These are phyloP conservation scores for Ceratobasidium sp. DNA, from an alignment of 1,284 basidiomycete genomes.

Conservation along the genomic window DNA sequence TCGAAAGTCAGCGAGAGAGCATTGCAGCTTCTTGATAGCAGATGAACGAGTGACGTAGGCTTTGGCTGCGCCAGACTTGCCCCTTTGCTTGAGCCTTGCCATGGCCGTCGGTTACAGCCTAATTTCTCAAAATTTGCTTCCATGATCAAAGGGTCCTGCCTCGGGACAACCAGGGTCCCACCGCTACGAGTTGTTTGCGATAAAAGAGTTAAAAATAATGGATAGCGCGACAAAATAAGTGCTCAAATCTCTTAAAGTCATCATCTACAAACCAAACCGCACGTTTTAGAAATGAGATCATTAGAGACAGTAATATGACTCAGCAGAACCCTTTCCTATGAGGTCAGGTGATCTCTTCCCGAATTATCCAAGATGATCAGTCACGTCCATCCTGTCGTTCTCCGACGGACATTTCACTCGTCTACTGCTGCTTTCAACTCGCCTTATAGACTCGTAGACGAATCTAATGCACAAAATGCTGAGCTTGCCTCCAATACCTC, in stretches of 20 bases:
- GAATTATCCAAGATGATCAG: slow-evolving; percentile 23
- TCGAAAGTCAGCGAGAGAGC: slow-evolving; percentile 97
- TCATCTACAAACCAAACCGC: no score
- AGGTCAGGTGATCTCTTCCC: slow-evolving; percentile 18
- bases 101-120: slow-evolving; percentile 61
- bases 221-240: not conserved
- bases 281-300: not conserved
- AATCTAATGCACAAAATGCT: not conserved
- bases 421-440: slow-evolving; percentile 28
- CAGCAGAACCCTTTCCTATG: not conserved
- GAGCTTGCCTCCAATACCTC: not conserved
- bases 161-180: not conserved
- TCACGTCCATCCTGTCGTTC: slow-evolving; percentile 5
- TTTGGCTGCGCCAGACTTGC: slow-evolving; percentile 94
- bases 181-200: no score
- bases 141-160: slow-evolving; percentile 9
- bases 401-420: slow-evolving; percentile 20
- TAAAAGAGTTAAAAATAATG: no score
- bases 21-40: slow-evolving; percentile 93
- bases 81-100: slow-evolving; percentile 91
- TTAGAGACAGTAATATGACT: not conserved
- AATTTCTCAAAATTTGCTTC: slow-evolving; percentile 44
- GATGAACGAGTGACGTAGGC: slow-evolving; percentile 93
- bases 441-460: slow-evolving; percentile 13
- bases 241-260: no score